Evolutionary conservation across 164 flowering plant genomes (phyloP), one percentile per base, ranked within the genome.

Genomic region (Echeveria elegans): DNA sequence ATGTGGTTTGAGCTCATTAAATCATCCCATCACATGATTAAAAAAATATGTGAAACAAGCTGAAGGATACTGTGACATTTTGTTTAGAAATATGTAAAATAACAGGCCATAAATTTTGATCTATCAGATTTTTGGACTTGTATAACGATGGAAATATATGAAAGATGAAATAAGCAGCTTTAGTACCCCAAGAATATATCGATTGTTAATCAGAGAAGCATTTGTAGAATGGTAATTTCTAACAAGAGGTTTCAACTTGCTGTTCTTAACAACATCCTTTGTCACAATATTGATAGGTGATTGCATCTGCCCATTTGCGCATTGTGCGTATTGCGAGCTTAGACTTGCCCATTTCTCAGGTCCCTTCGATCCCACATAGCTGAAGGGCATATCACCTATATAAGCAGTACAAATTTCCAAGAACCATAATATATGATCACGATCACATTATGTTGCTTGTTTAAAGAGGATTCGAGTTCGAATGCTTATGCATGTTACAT

Each of bases 311-410:
- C 90, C 89, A 0, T 60, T 45, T 0, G 77, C 40, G 69, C 91
- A 88, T 0, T 62, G 23, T 0, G 74, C 24, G 73, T 15, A 77
- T 0, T 38, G 2, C n/a, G 82, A 75, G 52, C 63, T 69, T 72
- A 84, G 63, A 52, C 60, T 76, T 40, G 88, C 88, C 94, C 89
- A 88, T 5, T 78, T 68, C 3, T 68, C 66, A 0, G 90, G 86
- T 0, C 85, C 86, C 0, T 8, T 70, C 1, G 29, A 4, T 0
- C 87, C 88, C 2, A 48, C 9, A 67, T 87, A 85, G 7, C 75
- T 63, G 64, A 79, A 82, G 15, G 53, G 18, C 3, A 75, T 28
- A 1, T 23, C 36, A 31, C 11, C 40, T 61, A 7, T 61, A 7
- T 23, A 50, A 50, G 8, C 26, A 50, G 47, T 3, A n/a, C 26